Evolutionary conservation across 805 yeast genomes (phyloP).

Genomic region (Candida peoriensis): DNA sequence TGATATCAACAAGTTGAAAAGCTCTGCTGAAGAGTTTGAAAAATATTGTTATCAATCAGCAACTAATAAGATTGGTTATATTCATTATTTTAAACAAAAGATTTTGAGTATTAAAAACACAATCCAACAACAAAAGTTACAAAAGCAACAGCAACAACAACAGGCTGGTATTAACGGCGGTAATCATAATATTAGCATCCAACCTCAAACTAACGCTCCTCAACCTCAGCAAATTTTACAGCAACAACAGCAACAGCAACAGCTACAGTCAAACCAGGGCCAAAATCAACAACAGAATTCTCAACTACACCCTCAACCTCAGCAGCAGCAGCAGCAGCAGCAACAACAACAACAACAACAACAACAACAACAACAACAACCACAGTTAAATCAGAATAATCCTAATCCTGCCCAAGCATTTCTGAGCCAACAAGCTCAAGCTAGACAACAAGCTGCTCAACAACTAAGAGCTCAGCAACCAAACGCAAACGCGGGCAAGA

Average conservation of each 20-base stretch:
- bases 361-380: slow-evolving; percentile 23
- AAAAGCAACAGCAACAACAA: slow-evolving; percentile 36
- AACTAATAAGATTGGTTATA: slow-evolving; percentile 52
- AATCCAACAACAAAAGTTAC: slow-evolving; percentile 16
- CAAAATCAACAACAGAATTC: slow-evolving; percentile 22
- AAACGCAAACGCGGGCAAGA: slow-evolving; percentile 2
- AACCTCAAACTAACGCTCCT: slow-evolving; percentile 20
- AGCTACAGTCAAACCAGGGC: slow-evolving; percentile 17
- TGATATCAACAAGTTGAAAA: slow-evolving; percentile 39
- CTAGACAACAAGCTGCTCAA: slow-evolving; percentile 43
- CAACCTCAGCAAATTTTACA: slow-evolving; percentile 1
- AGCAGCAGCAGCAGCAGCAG: slow-evolving; percentile 16
- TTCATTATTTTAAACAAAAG: slow-evolving; percentile 35
- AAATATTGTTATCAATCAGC: slow-evolving; percentile 58
- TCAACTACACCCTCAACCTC: slow-evolving; percentile 5
- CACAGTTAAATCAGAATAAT: slow-evolving; percentile 11
- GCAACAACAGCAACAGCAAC: slow-evolving; percentile 16
- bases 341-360: slow-evolving; percentile 20
- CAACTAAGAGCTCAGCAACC: slow-evolving; percentile 27
- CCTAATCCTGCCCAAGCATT: slow-evolving; percentile 30
- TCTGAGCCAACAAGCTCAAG: slow-evolving; percentile 45
- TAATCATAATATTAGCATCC: too few species aligned
- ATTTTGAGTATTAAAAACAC: slow-evolving; percentile 21
- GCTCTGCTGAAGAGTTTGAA: slow-evolving; percentile 68
- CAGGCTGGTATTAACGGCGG: too few species aligned